phyloP scores from a whole-genome alignment of 805 yeast genomes.

The Ogataea paraovalis region DNA sequence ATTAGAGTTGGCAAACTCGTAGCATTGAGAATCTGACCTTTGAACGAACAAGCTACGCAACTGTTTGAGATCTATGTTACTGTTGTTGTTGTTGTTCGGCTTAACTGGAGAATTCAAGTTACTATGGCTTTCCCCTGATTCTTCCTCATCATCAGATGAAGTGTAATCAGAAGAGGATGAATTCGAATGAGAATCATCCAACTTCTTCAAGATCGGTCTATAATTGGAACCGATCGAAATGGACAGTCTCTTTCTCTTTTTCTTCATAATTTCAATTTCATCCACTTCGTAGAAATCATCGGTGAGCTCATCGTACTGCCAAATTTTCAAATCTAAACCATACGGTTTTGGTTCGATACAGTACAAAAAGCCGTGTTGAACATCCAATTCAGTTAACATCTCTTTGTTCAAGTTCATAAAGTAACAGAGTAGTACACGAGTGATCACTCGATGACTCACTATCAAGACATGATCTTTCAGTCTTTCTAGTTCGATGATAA shows the following conservation, averaged over 20 bases:
- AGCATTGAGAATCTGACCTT: slow-evolving; percentile 31
- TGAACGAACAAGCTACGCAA: slow-evolving; percentile 15
- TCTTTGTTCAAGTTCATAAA: slow-evolving; percentile 35
- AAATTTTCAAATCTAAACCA: slow-evolving; percentile 34
- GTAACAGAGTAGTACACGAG: slow-evolving; percentile 33
- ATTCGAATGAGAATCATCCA: slow-evolving; percentile 6
- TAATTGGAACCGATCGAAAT: slow-evolving; percentile 20
- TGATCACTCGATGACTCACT: slow-evolving; percentile 33
- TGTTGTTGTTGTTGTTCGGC: neutral
- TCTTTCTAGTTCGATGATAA: slow-evolving; percentile 34
- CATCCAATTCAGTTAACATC: slow-evolving; percentile 35
- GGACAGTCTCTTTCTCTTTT: slow-evolving; percentile 30
- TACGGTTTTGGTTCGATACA: slow-evolving; percentile 38
- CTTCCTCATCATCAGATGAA: slow-evolving; percentile 15
- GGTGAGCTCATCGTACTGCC: slow-evolving; percentile 33
- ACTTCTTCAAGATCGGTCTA: slow-evolving; percentile 19
- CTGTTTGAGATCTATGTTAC: neutral
- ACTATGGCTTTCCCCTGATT: neutral
- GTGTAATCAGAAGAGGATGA: slow-evolving; percentile 16
- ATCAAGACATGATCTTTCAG: slow-evolving; percentile 33
- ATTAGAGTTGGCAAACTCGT: slow-evolving; percentile 22
- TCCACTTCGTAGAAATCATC: slow-evolving; percentile 36
- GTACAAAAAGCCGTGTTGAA: slow-evolving; percentile 33
- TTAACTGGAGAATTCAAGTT: too few relatives aligned
- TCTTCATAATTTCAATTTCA: slow-evolving; percentile 34